Evolutionary conservation across 208 protist species (phyloP).

Genomic region (Wallacemonas sp.): DNA sequence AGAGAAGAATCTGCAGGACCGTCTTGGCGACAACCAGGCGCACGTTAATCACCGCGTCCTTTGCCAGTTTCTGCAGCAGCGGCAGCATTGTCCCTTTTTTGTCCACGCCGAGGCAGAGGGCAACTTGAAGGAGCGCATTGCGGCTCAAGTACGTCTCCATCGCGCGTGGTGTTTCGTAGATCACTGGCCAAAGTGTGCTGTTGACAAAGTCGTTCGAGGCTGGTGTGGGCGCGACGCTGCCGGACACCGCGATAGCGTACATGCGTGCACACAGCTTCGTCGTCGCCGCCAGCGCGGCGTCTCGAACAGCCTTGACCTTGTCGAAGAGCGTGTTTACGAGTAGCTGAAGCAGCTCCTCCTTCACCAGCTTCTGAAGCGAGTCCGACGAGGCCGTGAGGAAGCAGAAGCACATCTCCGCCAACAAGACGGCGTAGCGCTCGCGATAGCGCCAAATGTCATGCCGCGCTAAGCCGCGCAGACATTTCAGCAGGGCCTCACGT

Average conservation of each 20-base stretch:
- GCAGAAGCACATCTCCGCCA: constrained; percentile 56
- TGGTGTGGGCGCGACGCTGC: background rate
- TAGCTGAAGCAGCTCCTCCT: constrained; percentile 64
- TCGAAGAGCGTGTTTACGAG: constrained; percentile 78
- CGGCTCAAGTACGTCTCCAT: constrained; percentile 79
- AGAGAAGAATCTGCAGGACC: constrained; percentile 49
- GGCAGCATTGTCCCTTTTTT: constrained; percentile 66
- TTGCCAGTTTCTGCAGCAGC: constrained; percentile 65
- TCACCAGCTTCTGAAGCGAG: constrained; percentile 54
- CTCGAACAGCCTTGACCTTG: constrained; percentile 75
- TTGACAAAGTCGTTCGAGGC: constrained; percentile 52
- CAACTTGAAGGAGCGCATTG: constrained; percentile 66
- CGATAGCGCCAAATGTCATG: constrained; percentile 83
- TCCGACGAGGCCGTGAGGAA: constrained; percentile 39
- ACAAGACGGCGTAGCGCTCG: constrained; percentile 55
- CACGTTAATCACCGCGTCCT: constrained; percentile 78
- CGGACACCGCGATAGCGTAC: constrained; percentile 14
- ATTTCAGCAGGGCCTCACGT: constrained; percentile 44
- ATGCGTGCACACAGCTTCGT: constrained; percentile 40
- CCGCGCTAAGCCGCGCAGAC: constrained; percentile 44
- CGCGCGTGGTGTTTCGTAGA: constrained; percentile 30
- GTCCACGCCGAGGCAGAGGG: constrained; percentile 67
- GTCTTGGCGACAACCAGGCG: constrained; percentile 76
- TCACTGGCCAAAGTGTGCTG: constrained; percentile 76
- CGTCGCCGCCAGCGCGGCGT: constrained; percentile 56